Percentiles rank a stretch among this genome's conserved stretches.
Evolutionary conservation across 208 protist species (phyloP).

Genomic region (Leishmania braziliensis): DNA sequence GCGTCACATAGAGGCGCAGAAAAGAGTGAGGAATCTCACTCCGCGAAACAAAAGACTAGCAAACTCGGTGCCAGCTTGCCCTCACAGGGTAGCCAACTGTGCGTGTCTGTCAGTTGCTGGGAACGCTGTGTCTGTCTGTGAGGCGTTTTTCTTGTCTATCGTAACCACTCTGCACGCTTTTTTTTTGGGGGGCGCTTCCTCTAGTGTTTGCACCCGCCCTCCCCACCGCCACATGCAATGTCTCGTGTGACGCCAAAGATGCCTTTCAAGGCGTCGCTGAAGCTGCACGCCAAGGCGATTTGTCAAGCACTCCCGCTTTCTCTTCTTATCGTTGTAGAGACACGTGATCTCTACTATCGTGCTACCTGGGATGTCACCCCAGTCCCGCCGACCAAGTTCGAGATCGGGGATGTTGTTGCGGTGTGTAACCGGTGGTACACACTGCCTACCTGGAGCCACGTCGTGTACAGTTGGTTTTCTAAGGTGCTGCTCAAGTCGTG

Average conservation of each 20-base stretch:
- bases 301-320: constrained; percentile 74
- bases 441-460: constrained; percentile 75
- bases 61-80: neutral
- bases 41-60: neutral
- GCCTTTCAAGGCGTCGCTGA: constrained; percentile 60
- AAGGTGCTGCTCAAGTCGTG: constrained; percentile 86
- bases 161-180: neutral
- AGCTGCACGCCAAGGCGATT: constrained; percentile 77
- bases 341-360: constrained; percentile 84
- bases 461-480: constrained; percentile 72
- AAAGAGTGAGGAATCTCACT: neutral
- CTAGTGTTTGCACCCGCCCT: neutral
- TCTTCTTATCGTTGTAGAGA: constrained; percentile 78
- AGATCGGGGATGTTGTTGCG: constrained; percentile 79
- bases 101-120: neutral
- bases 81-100: neutral
- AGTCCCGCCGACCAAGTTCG: constrained; percentile 49
- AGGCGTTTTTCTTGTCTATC: neutral
- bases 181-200: neutral
- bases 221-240: constrained; percentile 31
- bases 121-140: neutral
- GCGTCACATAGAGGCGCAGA: neutral
- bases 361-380: constrained; percentile 70
- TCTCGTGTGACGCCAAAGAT: constrained; percentile 50
- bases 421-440: constrained; percentile 92